Percentiles rank a stretch among this genome's conserved stretches.
phyloP scores from a whole-genome alignment of 352 stramenopile genomes.

The Pilasporangium apinafurcum region DNA sequence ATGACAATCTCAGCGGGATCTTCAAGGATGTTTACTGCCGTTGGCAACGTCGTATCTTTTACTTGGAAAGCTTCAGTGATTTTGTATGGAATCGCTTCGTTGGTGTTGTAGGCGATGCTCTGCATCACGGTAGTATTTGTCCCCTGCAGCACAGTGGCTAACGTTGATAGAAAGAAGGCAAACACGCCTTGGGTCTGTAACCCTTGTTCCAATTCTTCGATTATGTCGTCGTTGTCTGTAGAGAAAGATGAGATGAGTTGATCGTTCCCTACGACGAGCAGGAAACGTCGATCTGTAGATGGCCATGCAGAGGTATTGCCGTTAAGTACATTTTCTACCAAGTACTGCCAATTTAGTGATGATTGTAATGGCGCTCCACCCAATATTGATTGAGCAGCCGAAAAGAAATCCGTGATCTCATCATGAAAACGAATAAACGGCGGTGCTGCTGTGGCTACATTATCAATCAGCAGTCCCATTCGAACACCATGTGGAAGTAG shows the following conservation, averaged over 20 bases:
- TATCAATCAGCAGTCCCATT: conserved; percentile 18
- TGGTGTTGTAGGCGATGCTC: conserved; percentile 8
- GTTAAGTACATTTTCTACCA: conserved; percentile 6
- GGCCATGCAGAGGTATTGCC: conserved; percentile 14
- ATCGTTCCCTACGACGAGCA: conserved; percentile 8
- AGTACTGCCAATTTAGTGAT: conserved; percentile 10
- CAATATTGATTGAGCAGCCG: conserved; percentile 4
- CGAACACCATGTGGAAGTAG: conserved; percentile 12
- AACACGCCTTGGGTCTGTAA: conserved; percentile 19
- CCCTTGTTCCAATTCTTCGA: conserved; percentile 6
- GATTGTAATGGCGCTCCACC: not conserved
- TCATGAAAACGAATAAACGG: conserved; percentile 4
- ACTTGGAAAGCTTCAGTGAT: conserved; percentile 20
- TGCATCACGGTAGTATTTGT: conserved; percentile 9
- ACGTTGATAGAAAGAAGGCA: conserved; percentile 17
- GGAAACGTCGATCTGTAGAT: conserved; percentile 11
- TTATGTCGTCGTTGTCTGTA: not conserved
- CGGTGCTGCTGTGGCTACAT: not conserved
- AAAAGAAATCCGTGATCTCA: conserved; percentile 10
- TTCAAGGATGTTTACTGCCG: conserved; percentile 11
- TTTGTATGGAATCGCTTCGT: conserved; percentile 10
- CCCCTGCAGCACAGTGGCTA: not conserved
- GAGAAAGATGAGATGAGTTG: conserved; percentile 4
- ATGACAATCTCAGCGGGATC: conserved; percentile 14
- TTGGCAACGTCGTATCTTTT: conserved; percentile 16